Conservation (phyloP, 148 eudicot species). For the Cornus kousa region DNA sequence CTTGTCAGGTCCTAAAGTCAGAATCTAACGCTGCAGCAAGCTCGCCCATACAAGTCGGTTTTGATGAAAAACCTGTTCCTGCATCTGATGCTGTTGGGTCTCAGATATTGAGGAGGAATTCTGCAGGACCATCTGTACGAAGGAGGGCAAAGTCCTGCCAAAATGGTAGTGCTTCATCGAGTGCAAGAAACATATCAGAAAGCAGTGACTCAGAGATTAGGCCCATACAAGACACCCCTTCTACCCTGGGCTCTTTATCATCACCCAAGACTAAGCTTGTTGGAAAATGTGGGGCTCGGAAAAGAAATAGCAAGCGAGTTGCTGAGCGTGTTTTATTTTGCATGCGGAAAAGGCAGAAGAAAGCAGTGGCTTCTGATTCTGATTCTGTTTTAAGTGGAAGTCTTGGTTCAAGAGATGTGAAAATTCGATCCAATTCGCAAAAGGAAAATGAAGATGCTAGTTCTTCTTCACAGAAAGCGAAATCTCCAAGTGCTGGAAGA, state of each 20-base stretch:
- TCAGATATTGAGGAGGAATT: conserved; percentile 41
- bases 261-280: conserved; percentile 38
- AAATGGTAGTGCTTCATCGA: conserved; percentile 80
- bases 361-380: conserved; percentile 53
- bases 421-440: conserved; percentile 41
- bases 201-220: conserved; percentile 80
- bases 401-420: conserved; percentile 46
- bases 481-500: conserved; percentile 45
- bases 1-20: conserved; percentile 42
- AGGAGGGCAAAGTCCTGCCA: conserved; percentile 58
- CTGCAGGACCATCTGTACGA: conserved; percentile 43
- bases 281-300: conserved; percentile 46
- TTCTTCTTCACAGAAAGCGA: conserved; percentile 45
- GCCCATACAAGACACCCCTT: conserved; percentile 38
- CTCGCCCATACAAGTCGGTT: conserved; percentile 32
- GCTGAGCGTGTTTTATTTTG: conserved; percentile 62
- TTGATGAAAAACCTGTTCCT: conserved; percentile 47
- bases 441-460: conserved; percentile 53
- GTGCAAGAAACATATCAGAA: conserved; percentile 60
- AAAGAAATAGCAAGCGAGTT: conserved; percentile 64
- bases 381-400: conserved; percentile 53
- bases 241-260: conserved; percentile 29
- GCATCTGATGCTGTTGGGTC: conserved; percentile 42
- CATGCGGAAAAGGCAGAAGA: conserved; percentile 76
- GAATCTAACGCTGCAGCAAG: conserved; percentile 38